Evolutionary conservation across 1,139 yeast species (phyloP).

Genomic region (Magnusiomyces tetraspermus): DNA sequence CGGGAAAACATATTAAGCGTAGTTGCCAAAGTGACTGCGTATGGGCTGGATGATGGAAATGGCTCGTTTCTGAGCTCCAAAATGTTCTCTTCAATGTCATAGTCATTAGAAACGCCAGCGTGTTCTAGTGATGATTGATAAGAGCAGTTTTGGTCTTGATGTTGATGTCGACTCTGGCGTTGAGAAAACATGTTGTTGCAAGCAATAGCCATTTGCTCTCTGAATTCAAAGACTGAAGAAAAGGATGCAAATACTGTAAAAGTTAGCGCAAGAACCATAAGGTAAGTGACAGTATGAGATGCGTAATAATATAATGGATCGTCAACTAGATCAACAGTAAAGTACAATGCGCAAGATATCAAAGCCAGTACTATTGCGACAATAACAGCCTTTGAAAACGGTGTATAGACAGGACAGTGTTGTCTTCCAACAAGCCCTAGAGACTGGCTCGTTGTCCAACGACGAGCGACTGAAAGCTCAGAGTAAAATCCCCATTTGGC

Average conservation of each 20-base stretch:
- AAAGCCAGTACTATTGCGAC: background rate
- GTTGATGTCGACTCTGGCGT: too few species aligned
- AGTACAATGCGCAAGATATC: background rate
- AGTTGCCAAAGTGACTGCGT: background rate
- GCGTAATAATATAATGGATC: background rate
- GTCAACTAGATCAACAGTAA: background rate
- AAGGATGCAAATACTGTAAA: background rate
- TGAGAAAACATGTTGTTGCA: background rate
- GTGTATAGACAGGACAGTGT: background rate
- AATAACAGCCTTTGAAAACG: background rate
- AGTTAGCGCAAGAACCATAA: background rate
- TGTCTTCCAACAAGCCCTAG: background rate
- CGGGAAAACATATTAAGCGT: background rate
- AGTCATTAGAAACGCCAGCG: background rate
- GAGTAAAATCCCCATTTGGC: background rate
- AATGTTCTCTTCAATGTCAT: background rate
- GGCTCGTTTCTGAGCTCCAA: background rate
- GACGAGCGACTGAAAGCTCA: background rate
- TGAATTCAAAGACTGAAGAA: background rate
- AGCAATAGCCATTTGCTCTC: background rate
- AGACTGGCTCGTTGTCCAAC: background rate
- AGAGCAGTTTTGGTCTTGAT: background rate
- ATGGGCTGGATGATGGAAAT: background rate
- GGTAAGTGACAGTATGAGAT: background rate
- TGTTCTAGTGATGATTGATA: too few species aligned